These are phyloP conservation scores for Hyaloscypha bicolor DNA, from an alignment of 495 filamentous ascomycete genomes.

Conservation along the genomic window DNA sequence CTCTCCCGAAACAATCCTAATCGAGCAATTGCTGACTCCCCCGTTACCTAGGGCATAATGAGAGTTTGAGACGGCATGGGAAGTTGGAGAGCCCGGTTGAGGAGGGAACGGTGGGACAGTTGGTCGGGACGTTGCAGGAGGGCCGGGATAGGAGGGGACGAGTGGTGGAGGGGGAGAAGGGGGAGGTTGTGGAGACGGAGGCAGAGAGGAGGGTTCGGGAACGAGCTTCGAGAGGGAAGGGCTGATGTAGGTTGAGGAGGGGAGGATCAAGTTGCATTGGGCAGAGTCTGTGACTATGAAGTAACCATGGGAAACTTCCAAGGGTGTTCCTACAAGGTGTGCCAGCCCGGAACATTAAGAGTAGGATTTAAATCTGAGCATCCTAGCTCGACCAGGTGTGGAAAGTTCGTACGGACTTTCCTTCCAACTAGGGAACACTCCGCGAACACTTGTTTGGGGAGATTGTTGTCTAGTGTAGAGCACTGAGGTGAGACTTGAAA, in stretches of 20 bases:
- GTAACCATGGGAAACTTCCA: too few species aligned
- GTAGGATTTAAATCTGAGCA: too few species aligned
- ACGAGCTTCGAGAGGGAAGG: slow-evolving; percentile 13
- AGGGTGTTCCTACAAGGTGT: too few species aligned
- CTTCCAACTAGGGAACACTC: too few species aligned
- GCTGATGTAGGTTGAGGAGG: neutral
- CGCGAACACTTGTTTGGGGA: too few species aligned
- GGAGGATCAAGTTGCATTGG: neutral
- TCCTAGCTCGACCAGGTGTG: too few species aligned
- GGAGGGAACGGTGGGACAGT: slow-evolving; percentile 26
- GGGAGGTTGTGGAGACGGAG: slow-evolving; percentile 16
- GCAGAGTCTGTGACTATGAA: neutral
- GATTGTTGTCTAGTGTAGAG: too few species aligned
- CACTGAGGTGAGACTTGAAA: too few species aligned
- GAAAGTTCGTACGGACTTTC: too few species aligned
- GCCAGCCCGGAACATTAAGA: too few species aligned
- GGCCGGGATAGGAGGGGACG: slow-evolving; percentile 11
- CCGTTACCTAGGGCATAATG: slow-evolving; percentile 35
- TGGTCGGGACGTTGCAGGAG: slow-evolving; percentile 21
- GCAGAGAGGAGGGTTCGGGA: slow-evolving; percentile 25
- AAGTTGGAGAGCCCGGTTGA: slow-evolving; percentile 39
- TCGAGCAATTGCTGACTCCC: too few species aligned
- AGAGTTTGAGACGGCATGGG: slow-evolving; percentile 46
- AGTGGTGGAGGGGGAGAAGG: neutral
- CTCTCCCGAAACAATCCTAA: too few species aligned